These are phyloP conservation scores for Hymenoscyphus scutula DNA, from an alignment of 2,329 filamentous ascomycete genomes.

Conservation along the genomic window DNA sequence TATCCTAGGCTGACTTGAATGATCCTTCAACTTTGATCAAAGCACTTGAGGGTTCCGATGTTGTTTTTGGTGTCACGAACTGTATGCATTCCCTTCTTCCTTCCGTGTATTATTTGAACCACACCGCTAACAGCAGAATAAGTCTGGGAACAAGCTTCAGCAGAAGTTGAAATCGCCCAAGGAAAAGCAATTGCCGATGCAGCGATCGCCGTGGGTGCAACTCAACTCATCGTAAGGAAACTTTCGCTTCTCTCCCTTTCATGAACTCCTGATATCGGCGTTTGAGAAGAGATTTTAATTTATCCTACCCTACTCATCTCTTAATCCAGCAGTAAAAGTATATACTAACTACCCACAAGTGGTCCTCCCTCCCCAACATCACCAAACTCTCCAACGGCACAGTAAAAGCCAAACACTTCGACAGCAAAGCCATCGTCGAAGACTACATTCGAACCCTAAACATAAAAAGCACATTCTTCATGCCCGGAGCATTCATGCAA, in stretches of 20 bases:
- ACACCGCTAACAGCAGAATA: no score
- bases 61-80: conserved; percentile 41
- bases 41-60: conserved; percentile 45
- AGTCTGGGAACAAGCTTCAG: conserved; percentile 13
- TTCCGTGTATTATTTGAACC: no score
- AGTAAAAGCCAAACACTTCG: conserved; percentile 38
- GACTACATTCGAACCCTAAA: conserved; percentile 38
- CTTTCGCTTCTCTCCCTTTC: no score
- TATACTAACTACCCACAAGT: conserved; percentile 44
- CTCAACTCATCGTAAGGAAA: no score
- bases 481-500: conserved; percentile 48
- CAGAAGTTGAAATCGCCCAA: conserved; percentile 39
- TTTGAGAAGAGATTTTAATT: no score
- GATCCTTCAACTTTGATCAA: conserved; percentile 39
- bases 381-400: conserved; percentile 38
- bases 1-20: conserved; percentile 36
- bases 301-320: no score
- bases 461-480: conserved; percentile 46
- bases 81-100: no score
- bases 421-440: conserved; percentile 38
- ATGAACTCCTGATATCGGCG: no score
- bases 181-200: conserved; percentile 36
- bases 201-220: conserved; percentile 29
- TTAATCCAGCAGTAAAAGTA: conserved; percentile 16
- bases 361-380: conserved; percentile 42